Conservation (phyloP, 768 basidiomycete genomes). For the Boletus bicolor region DNA sequence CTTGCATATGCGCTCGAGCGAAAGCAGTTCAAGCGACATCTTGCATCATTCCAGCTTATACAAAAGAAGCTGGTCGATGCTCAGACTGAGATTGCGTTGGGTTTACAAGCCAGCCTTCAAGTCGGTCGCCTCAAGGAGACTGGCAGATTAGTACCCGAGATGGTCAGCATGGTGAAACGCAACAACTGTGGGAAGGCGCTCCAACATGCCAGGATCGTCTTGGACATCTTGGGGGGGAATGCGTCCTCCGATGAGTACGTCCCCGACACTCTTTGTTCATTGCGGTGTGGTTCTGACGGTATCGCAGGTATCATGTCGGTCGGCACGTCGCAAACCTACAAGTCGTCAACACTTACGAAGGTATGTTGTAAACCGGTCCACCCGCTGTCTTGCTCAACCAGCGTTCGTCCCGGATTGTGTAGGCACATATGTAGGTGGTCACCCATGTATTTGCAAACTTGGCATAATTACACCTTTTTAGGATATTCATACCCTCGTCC, state of each 20-base stretch:
- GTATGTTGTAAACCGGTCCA: constrained; percentile 33
- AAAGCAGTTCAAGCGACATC: constrained; percentile 83
- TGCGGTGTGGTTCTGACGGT: not conserved
- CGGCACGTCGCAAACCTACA: constrained; percentile 93
- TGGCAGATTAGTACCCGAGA: constrained; percentile 74
- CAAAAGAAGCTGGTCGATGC: constrained; percentile 98
- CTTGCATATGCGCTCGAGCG: constrained; percentile 86
- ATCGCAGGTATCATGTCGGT: constrained; percentile 81
- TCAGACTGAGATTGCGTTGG: constrained; percentile 79
- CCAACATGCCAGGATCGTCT: constrained; percentile 69
- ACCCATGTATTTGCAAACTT: not conserved
- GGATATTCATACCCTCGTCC: constrained; percentile 89
- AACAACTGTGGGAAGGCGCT: constrained; percentile 96
- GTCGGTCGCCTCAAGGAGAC: constrained; percentile 86
- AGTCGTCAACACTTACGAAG: constrained; percentile 96
- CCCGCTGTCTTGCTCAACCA: constrained; percentile 2
- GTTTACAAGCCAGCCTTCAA: constrained; percentile 71
- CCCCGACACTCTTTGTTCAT: not conserved
- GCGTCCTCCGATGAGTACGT: constrained; percentile 88
- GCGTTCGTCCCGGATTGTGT: not conserved
- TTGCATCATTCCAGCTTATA: constrained; percentile 95
- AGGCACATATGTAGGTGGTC: constrained; percentile 58
- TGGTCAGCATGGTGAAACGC: constrained; percentile 92
- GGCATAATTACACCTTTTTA: constrained; percentile 29
- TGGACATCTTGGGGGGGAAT: constrained; percentile 94